These are phyloP conservation scores for Hydnomerulius pinastri DNA, from an alignment of 768 basidiomycete species.

Conservation along the genomic window DNA sequence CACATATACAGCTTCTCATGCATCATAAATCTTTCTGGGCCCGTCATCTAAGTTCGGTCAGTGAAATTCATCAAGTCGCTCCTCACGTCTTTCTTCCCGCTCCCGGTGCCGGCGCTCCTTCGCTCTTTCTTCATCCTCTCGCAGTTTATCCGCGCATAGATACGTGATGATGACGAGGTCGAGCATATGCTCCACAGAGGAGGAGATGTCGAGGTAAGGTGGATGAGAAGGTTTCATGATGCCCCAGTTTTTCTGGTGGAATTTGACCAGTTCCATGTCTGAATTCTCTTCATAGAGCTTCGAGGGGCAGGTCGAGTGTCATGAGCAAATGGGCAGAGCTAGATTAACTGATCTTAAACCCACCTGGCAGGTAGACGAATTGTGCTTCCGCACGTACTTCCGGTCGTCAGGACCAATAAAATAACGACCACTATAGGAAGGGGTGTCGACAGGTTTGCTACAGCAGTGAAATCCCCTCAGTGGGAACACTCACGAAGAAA, in stretches of 20 bases:
- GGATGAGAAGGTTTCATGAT: background rate
- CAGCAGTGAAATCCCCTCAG: background rate
- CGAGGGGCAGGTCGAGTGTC: too few species aligned
- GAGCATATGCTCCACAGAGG: slow-evolving; percentile 11
- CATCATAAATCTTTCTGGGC: too few species aligned
- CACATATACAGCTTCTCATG: too few species aligned
- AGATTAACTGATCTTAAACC: too few species aligned
- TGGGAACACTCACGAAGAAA: background rate
- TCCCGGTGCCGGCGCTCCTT: too few species aligned
- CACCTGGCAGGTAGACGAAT: too few species aligned
- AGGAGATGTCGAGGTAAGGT: slow-evolving; percentile 7
- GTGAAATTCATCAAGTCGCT: too few species aligned
- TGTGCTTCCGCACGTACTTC: slow-evolving; percentile 2
- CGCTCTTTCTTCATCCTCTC: slow-evolving; percentile 19
- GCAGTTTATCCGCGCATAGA: slow-evolving; percentile 27
- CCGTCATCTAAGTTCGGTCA: too few species aligned
- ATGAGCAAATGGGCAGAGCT: too few species aligned
- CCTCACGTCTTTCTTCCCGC: too few species aligned
- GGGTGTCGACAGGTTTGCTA: background rate
- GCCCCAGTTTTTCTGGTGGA: background rate
- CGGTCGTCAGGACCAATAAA: slow-evolving; percentile 6
- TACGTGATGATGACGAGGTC: slow-evolving; percentile 32
- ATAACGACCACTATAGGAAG: slow-evolving; percentile 14
- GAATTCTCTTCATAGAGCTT: background rate
- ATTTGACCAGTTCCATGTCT: background rate